phyloP scores from a whole-genome alignment of 805 yeast genomes.

The Ogataea chonburiensis region DNA sequence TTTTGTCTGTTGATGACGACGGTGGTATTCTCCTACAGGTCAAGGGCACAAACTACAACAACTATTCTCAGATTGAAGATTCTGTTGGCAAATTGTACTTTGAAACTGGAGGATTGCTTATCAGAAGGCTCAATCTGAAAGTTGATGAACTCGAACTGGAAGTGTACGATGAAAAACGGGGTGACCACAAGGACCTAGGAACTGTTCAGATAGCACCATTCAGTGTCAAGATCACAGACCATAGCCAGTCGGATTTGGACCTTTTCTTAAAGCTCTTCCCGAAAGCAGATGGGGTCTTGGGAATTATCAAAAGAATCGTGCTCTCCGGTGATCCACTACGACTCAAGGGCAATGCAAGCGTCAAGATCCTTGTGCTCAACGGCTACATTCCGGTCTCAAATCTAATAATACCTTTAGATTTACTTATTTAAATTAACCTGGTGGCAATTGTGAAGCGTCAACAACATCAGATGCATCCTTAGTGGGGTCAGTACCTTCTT shows the following conservation, averaged over 20 bases:
- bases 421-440: conserved; percentile 59
- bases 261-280: conserved; percentile 35
- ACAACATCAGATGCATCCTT: conserved; percentile 68
- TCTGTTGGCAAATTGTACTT: conserved; percentile 28
- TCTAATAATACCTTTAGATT: conserved; percentile 33
- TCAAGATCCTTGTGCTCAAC: conserved; percentile 33
- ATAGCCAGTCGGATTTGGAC: conserved; percentile 26
- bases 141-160: conserved; percentile 33
- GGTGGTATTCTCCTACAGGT: conserved; percentile 36
- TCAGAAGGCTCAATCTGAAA: conserved; percentile 31
- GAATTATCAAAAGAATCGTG: conserved; percentile 34
- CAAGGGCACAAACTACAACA: conserved; percentile 31
- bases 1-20: conserved; percentile 32
- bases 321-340: conserved; percentile 33
- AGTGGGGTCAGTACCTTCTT: conserved; percentile 48
- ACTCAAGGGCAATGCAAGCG: conserved; percentile 35
- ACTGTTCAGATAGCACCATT: conserved; percentile 35
- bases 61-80: conserved; percentile 34
- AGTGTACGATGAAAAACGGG: conserved; percentile 25
- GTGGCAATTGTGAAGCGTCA: conserved; percentile 89
- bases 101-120: conserved; percentile 33
- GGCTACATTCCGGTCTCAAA: conserved; percentile 35
- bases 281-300: conserved; percentile 32
- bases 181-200: conserved; percentile 32
- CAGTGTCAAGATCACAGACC: conserved; percentile 32